These are phyloP conservation scores for Amanita brunnescens DNA, from an alignment of 768 basidiomycete genomes.

Conservation along the genomic window DNA sequence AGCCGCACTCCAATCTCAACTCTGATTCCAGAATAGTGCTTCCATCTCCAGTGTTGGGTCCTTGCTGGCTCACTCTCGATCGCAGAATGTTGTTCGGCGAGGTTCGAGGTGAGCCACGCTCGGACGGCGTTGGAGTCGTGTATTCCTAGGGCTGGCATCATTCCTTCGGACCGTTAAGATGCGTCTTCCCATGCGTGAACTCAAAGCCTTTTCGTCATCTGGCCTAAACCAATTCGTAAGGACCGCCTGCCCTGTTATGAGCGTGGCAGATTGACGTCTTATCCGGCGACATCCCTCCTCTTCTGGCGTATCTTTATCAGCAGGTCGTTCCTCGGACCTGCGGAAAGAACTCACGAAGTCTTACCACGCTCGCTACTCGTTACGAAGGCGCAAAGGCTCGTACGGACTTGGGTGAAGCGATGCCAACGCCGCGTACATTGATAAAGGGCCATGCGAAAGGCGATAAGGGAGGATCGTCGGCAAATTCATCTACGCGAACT, in stretches of 20 bases:
- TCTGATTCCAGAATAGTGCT: background rate
- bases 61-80: background rate
- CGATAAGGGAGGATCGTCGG: slow-evolving; percentile 2
- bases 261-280: background rate
- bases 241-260: background rate
- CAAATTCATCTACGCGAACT: background rate
- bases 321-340: background rate
- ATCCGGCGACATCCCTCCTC: background rate
- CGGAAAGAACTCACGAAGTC: background rate
- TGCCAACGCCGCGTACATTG: background rate
- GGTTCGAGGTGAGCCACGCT: background rate
- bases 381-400: background rate
- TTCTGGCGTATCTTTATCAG: background rate
- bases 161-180: background rate
- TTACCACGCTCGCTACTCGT: background rate
- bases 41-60: background rate
- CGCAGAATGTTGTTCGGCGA: background rate
- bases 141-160: background rate
- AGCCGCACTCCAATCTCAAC: slow-evolving; percentile 3
- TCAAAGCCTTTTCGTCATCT: background rate
- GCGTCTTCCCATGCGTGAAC: background rate
- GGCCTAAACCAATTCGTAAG: background rate
- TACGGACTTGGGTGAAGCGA: background rate
- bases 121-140: background rate
- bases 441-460: background rate